A percentile compares a stretch with the other conserved stretches of the same genome.
Evolutionary conservation across 2,329 filamentous ascomycete species (phyloP).

Genomic region (Helotiales sp.): DNA sequence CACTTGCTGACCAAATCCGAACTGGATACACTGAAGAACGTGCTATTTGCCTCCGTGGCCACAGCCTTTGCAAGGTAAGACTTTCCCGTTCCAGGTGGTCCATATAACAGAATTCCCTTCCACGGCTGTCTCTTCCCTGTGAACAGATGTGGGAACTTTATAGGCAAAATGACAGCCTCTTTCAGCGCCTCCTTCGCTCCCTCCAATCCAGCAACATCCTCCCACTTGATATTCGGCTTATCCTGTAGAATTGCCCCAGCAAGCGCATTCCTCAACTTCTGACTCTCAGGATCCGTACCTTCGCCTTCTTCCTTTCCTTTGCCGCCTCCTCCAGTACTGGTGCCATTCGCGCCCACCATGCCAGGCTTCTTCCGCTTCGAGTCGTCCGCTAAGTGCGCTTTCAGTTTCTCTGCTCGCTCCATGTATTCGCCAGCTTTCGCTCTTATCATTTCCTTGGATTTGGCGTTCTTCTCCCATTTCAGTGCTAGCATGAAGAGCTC

Average conservation of each 20-base stretch:
- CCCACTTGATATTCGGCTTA: conserved; percentile 95
- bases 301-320: conserved; percentile 60
- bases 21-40: conserved; percentile 97
- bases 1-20: conserved; percentile 98
- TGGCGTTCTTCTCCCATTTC: conserved; percentile 99
- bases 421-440: conserved; percentile 96
- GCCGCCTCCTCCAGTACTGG: conserved; percentile 60
- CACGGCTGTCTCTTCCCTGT: conserved; percentile 95
- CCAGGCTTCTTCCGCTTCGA: conserved; percentile 69
- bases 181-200: conserved; percentile 95
- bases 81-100: conserved; percentile 95
- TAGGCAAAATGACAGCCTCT: conserved; percentile 95
- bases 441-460: conserved; percentile 96
- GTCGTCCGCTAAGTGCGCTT: conserved; percentile 82
- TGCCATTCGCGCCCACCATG: conserved; percentile 71
- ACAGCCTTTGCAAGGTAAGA: conserved; percentile 97
- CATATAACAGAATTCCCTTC: conserved; percentile 97
- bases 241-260: conserved; percentile 92
- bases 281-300: conserved; percentile 83
- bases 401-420: conserved; percentile 97
- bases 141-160: conserved; percentile 97
- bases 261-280: conserved; percentile 90
- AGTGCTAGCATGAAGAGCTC: conserved; percentile 98
- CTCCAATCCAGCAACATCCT: conserved; percentile 94
- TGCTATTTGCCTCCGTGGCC: conserved; percentile 97